Conservation (phyloP, 2,329 filamentous ascomycete genomes). For the Ramichloridium luteum region DNA sequence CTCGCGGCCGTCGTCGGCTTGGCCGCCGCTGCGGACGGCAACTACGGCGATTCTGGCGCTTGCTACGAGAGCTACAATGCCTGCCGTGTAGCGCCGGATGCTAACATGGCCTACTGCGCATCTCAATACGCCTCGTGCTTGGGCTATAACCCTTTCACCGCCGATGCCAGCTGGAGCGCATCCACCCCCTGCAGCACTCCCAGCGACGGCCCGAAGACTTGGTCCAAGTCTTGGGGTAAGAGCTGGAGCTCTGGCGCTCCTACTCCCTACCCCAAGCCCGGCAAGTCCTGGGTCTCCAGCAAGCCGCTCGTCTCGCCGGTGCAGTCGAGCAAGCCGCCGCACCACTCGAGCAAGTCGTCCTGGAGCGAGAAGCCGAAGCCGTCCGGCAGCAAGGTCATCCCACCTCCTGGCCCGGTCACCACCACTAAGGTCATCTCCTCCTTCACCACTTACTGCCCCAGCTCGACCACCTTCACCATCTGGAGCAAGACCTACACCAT, state of each 20-base stretch:
- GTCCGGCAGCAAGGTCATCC: background rate
- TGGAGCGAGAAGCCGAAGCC: background rate
- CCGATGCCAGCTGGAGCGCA: background rate
- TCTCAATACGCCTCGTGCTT: background rate
- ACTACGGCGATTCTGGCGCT: no score
- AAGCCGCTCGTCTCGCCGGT: background rate
- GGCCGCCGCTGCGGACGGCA: no score
- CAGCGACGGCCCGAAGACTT: background rate
- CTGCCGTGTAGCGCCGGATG: no score
- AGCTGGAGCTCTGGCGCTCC: no score
- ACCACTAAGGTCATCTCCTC: constrained; percentile 13
- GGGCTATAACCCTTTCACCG: background rate
- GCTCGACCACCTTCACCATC: constrained; percentile 16
- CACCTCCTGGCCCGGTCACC: constrained; percentile 2
- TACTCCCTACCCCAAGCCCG: background rate
- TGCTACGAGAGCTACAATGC: no score
- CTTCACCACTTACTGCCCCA: constrained; percentile 18
- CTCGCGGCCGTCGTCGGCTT: no score
- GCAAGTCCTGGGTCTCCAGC: background rate
- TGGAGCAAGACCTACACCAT: constrained; percentile 18
- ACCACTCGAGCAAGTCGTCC: background rate
- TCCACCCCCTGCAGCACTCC: background rate
- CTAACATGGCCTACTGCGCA: no score
- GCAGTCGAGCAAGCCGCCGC: background rate
- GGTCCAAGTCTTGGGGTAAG: no score